A percentile compares a stretch with the other conserved stretches of the same genome.
phyloP scores from a whole-genome alignment of 1,284 basidiomycete genomes.

The Ustilago bromivora region DNA sequence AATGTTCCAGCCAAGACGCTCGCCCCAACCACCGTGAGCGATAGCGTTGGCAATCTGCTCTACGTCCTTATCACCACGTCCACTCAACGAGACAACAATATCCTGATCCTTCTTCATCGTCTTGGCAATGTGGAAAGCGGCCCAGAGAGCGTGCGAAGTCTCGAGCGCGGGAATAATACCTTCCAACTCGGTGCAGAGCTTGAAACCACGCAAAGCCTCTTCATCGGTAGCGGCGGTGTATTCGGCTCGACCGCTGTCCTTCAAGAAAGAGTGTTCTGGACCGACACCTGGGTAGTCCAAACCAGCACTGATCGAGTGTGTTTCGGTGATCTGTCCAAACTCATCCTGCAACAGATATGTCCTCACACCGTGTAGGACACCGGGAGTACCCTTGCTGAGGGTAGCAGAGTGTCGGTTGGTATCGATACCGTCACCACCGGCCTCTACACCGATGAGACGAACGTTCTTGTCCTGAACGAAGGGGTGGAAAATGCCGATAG shows the following conservation, averaged over 20 bases:
- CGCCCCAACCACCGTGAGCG: slow-evolving; percentile 62
- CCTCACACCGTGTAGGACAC: slow-evolving; percentile 94
- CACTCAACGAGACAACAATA: slow-evolving; percentile 79
- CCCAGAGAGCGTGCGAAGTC: slow-evolving; percentile 95
- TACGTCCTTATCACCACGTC: slow-evolving; percentile 93
- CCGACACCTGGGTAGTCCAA: slow-evolving; percentile 81
- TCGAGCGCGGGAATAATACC: slow-evolving; percentile 98
- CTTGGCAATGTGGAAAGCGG: slow-evolving; percentile 85
- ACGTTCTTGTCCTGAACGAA: slow-evolving; percentile 65
- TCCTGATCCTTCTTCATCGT: slow-evolving; percentile 85
- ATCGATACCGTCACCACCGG: slow-evolving; percentile 80
- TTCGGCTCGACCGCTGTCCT: slow-evolving; percentile 91
- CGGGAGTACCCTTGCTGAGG: slow-evolving; percentile 86
- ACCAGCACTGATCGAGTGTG: slow-evolving; percentile 96
- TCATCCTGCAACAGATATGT: slow-evolving; percentile 92
- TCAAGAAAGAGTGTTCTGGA: slow-evolving; percentile 96
- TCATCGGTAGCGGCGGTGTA: slow-evolving; percentile 94
- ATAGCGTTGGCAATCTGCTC: slow-evolving; percentile 82
- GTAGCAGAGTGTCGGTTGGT: slow-evolving; percentile 91
- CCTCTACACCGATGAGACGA: slow-evolving; percentile 67
- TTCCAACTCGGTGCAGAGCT: slow-evolving; percentile 88
- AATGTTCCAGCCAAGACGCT: slow-evolving; percentile 65
- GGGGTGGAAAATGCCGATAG: slow-evolving; percentile 78
- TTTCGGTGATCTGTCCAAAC: slow-evolving; percentile 93
- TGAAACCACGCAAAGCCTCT: slow-evolving; percentile 91